Base-by-base conservation (phyloP, 2,329 filamentous ascomycete species). In the Thermoascus crustaceus region DNA sequence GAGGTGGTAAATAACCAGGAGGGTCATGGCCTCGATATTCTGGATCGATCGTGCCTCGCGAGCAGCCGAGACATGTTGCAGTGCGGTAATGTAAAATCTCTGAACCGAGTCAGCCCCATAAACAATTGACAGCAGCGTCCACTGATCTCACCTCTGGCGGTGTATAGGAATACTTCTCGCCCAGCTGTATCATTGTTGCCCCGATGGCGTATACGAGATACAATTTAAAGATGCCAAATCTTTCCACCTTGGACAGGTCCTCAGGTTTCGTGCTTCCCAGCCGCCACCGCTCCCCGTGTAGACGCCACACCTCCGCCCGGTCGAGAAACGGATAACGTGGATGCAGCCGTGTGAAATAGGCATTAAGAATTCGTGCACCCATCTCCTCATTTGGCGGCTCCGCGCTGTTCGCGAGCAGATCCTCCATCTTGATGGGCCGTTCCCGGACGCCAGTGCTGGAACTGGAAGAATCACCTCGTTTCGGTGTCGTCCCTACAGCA, bases 121-220 rank as follows among this genome's bases (percentile, higher is more conserved):
- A 19, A 2, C 4, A 29, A 16, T 16, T 3, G n/a, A n/a, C 10
- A 17, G 5, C 18, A 25, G n/a, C 20, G 21, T 5, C 9, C 5
- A 18, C 7, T 22, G 9, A 22, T 7, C 42, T 33, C 49, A 68
- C 65, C 53, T 68, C 64, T 4, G 66, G 64, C 8, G 57, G 45
- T 4, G 57, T 63, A 32, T 64, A 63, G 29, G 62, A 50, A 42
- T 65, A 66, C 38, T 56, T 63, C 43, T 71, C 67, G 2, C 63
- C 71, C 10, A 72, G 41, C 18, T 66, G 63, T 17, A 72, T 57
- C 42, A 69, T 57, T 9, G 67, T 69, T 9, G 69, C 64, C 0
- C 68, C 68, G 41, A 72, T 72, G 3, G 68, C 68, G 50, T 71
- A 73, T 1, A 69, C 63, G 54, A 73, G 58, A 41, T 72, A 71